Conservation (phyloP, 2,329 filamentous ascomycete species). For the Fusarium newnesense region DNA sequence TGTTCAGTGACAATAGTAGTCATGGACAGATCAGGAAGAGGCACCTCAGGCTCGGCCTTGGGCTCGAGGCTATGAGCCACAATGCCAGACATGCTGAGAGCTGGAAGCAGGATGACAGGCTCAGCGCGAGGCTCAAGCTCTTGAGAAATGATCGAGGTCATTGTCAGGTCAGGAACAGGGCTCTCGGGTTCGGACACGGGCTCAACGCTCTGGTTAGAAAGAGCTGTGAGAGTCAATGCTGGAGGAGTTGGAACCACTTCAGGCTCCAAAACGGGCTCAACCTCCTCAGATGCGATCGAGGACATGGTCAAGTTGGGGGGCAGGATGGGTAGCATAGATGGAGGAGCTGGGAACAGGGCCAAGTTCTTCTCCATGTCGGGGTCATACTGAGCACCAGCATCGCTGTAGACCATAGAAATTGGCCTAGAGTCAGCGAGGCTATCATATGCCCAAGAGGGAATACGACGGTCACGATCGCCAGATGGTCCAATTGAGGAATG, state of each 20-base stretch:
- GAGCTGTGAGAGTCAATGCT: slow-evolving; percentile 47
- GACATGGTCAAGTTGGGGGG: slow-evolving; percentile 56
- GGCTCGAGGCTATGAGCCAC: slow-evolving; percentile 45
- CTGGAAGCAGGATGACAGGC: slow-evolving; percentile 36
- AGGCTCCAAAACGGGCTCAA: slow-evolving; percentile 56
- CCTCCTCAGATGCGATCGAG: slow-evolving; percentile 54
- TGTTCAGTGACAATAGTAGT: slow-evolving; percentile 48
- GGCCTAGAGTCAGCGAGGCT: slow-evolving; percentile 51
- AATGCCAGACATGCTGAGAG: slow-evolving; percentile 32
- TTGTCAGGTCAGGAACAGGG: slow-evolving; percentile 40
- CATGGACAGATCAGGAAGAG: slow-evolving; percentile 45
- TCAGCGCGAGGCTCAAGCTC: slow-evolving; percentile 45
- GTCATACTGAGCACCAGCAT: slow-evolving; percentile 63
- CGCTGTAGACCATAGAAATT: slow-evolving; percentile 63
- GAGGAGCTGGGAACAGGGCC: slow-evolving; percentile 65
- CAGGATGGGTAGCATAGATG: slow-evolving; percentile 52
- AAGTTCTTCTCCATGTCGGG: slow-evolving; percentile 62
- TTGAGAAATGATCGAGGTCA: slow-evolving; percentile 43
- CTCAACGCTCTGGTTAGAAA: slow-evolving; percentile 53
- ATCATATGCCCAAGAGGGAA: slow-evolving; percentile 40
- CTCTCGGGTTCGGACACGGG: slow-evolving; percentile 52
- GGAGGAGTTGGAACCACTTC: slow-evolving; percentile 46
- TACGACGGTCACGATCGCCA: slow-evolving; percentile 35
- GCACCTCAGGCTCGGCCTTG: slow-evolving; percentile 38
- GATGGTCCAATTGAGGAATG: slow-evolving; percentile 52